Evolutionary conservation across 352 stramenopile genomes (phyloP), one percentile per base, ranked within the genome.

Genomic region (Phytophthora agathidicida): DNA sequence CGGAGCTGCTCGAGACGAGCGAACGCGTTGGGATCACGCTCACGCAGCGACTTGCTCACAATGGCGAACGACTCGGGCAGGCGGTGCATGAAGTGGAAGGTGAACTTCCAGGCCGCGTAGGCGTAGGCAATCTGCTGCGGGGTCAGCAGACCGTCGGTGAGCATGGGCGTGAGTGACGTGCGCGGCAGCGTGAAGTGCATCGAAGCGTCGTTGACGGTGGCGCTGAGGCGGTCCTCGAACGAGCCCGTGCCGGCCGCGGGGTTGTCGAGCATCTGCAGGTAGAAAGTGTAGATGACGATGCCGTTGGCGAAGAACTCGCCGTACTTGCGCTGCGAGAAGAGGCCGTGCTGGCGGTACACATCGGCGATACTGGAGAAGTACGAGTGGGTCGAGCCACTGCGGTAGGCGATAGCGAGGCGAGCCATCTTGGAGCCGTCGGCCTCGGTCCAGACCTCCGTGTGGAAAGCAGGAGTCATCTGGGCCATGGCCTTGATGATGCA

Each of bases 361-460:
- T 94, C 82, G 19, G 85, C 85, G 55, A 94, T 88, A 80, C 76
- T 88, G 45, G 85, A 91, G 68, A 94, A 94, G 73, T 94, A 94
- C 68, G 77, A 89, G 70, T 94, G 85, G 16, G 85, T 94, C 2
- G 85, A 71, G 20, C 85, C 85, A 39, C 62, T 75, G 60, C 84
- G 80, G 70, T 91, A 91, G n/a, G 78, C 83, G 47, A 94, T 84
- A 16, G 80, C 86, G 23, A 94, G 54, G 31, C 85, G 82, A 24
- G 83, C 83, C 80, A 91, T 92, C 71, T 92, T 91, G 54, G 71
- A 73, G 54, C 77, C 76, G 47, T 92, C 85, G 0, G 73, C 68
- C 63, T 94, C 82, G 3, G 58, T 74, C 85, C 82, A 94, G 14
- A 86, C 68, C 37, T 94, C 85, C 0, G 79, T 90, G 73, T 94